A percentile compares a stretch with the other conserved stretches of the same genome.
These are phyloP conservation scores for Ceratorhiza oryzae-sativae DNA, from an alignment of 1,284 basidiomycete species.

Conservation along the genomic window DNA sequence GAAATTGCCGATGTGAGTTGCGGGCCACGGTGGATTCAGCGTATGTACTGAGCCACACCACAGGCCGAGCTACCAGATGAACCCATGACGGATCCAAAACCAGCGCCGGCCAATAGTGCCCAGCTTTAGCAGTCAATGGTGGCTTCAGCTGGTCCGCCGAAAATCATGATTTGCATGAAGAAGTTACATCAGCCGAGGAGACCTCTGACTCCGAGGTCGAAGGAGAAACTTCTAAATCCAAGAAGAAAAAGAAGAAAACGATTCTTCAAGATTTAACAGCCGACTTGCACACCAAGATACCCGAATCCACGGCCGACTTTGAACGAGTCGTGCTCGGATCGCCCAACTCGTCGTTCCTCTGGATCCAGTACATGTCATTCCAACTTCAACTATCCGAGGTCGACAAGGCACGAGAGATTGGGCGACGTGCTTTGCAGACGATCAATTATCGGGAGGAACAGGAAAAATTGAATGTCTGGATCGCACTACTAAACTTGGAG, in stretches of 20 bases:
- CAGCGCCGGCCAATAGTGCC: slow-evolving; percentile 41
- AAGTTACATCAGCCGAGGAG: background rate
- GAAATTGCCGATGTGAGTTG: slow-evolving; percentile 36
- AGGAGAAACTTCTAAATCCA: slow-evolving; percentile 53
- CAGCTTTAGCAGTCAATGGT: slow-evolving; percentile 53
- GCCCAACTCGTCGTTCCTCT: slow-evolving; percentile 96
- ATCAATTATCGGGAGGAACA: slow-evolving; percentile 97
- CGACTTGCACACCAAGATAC: slow-evolving; percentile 82
- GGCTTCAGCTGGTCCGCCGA: slow-evolving; percentile 60
- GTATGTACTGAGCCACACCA: background rate
- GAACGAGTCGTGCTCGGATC: slow-evolving; percentile 94
- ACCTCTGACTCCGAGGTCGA: slow-evolving; percentile 44
- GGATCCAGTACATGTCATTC: slow-evolving; percentile 99
- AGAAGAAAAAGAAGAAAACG: slow-evolving; percentile 71
- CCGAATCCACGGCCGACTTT: slow-evolving; percentile 92
- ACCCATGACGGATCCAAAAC: slow-evolving; percentile 45
- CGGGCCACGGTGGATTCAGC: too few species aligned
- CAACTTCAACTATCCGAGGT: slow-evolving; percentile 94
- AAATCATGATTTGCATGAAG: slow-evolving; percentile 34
- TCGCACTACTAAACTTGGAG: slow-evolving; percentile 94
- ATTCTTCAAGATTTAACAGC: slow-evolving; percentile 85
- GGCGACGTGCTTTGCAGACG: slow-evolving; percentile 80
- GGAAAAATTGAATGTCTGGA: slow-evolving; percentile 98
- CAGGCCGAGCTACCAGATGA: slow-evolving; percentile 43
- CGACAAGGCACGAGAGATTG: slow-evolving; percentile 91